Percentiles rank a stretch among this genome's conserved stretches.
These are phyloP conservation scores for Abortiporus biennis DNA, from an alignment of 1,284 basidiomycete species.

Conservation along the genomic window DNA sequence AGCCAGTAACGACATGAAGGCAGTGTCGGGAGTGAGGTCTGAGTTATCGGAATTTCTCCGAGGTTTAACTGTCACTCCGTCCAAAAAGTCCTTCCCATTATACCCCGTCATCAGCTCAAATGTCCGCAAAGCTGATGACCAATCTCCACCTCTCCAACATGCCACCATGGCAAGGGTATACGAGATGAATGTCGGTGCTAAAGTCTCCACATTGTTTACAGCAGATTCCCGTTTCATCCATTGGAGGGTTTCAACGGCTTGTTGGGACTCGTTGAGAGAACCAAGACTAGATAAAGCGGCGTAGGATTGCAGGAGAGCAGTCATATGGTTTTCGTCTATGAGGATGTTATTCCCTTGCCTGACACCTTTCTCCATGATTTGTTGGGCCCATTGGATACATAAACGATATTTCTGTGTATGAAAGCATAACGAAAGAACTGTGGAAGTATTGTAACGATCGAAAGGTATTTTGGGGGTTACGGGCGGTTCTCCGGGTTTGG, in stretches of 20 bases:
- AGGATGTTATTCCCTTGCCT: slow-evolving; percentile 14
- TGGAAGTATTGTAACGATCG: slow-evolving; percentile 39
- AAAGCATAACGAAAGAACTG: slow-evolving; percentile 52
- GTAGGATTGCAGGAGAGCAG: slow-evolving; percentile 50
- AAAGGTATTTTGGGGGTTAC: slow-evolving; percentile 33
- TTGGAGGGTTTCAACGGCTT: slow-evolving; percentile 50
- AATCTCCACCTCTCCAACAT: slow-evolving; percentile 58
- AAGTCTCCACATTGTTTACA: slow-evolving; percentile 26
- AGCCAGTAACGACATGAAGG: slow-evolving; percentile 46
- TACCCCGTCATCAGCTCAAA: slow-evolving; percentile 68
- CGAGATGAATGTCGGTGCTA: slow-evolving; percentile 42
- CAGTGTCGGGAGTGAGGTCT: slow-evolving; percentile 37
- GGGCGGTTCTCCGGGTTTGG: slow-evolving; percentile 34
- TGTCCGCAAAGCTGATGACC: slow-evolving; percentile 45
- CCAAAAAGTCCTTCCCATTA: slow-evolving; percentile 42
- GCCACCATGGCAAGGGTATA: slow-evolving; percentile 49
- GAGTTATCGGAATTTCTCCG: not conserved
- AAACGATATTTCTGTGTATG: slow-evolving; percentile 36
- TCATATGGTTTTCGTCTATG: slow-evolving; percentile 35
- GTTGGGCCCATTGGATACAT: slow-evolving; percentile 49
- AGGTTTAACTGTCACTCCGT: slow-evolving; percentile 12
- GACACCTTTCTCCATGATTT: slow-evolving; percentile 37
- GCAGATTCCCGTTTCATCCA: slow-evolving; percentile 55
- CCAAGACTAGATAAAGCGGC: slow-evolving; percentile 34
- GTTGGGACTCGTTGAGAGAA: slow-evolving; percentile 22